Base-by-base conservation (phyloP, 352 stramenopile genomes). In the Pythium phragmiticola region DNA sequence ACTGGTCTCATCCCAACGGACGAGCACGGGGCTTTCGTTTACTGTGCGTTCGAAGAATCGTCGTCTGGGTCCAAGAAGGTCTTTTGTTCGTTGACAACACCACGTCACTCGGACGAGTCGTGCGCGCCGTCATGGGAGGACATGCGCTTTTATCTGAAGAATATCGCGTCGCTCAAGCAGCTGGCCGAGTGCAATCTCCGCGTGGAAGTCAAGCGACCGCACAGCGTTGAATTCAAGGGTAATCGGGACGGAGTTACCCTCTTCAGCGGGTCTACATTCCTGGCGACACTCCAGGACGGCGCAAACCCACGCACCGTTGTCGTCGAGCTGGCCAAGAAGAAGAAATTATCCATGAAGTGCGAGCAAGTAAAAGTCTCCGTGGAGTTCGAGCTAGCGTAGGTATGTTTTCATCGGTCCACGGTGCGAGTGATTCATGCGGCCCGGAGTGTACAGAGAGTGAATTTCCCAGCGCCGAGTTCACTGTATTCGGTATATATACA, bases 161-260 rank as follows among this genome's bases (percentile, higher is more conserved):
- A 60, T 42, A 60, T 60, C 54, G 42, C 54, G 42, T 60, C 41
- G 41, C 39, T 51, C 41, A 42, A 52, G 17, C 39, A 60, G 43
- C 54, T 60, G 19, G 54, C 37, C 39, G 42, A 60, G 54, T 60
- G 54, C 54, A 60, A 60, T 42, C 42, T 60, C 17, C 14, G 28
- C n/a, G 39, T 60, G 54, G 54, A 60, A 62, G 55, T 62, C 55
- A 46, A 53, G 33, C 55, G 33, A 41, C 55, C 55, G 54, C 54
- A 61, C 43, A 6, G 43, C 43, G 13, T 28, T 53, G 47, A 4
- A 4, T 17, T 2, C 53, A 50, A 23, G 39, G 11, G 23, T 37
- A 3, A 19, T 28, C 17, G 12, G 26, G 42, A 33, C 2, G 23
- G 19, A 14, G 50, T 51, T 36, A 43, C 14, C 55, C 55, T 52